These are phyloP conservation scores for Coemansia erecta DNA, from an alignment of 192 early-diverging fungal species.

Conservation along the genomic window DNA sequence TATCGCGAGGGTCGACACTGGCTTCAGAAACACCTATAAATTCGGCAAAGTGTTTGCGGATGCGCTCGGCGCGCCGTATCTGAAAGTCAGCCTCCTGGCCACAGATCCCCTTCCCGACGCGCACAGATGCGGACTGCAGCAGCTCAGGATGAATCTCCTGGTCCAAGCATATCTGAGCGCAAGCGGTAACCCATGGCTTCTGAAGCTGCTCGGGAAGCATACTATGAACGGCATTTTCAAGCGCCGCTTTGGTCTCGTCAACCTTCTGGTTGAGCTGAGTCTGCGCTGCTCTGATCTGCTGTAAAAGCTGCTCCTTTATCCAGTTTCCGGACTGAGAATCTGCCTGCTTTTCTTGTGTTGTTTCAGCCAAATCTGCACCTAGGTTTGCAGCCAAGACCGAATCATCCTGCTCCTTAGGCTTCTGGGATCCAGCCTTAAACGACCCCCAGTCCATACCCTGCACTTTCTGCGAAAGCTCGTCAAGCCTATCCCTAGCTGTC, in stretches of 20 bases:
- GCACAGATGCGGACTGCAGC: constrained; percentile 25
- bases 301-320: constrained; percentile 19
- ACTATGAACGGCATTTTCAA: constrained; percentile 21
- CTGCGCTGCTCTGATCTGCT: constrained; percentile 24
- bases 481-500: constrained; percentile 14
- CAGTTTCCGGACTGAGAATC: constrained; percentile 1
- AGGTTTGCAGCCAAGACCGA: neutral
- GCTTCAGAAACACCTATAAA: constrained; percentile 68
- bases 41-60: constrained; percentile 66
- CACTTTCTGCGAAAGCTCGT: constrained; percentile 15
- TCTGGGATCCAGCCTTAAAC: neutral
- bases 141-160: constrained; percentile 33
- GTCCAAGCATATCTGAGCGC: constrained; percentile 33
- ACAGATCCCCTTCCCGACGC: constrained; percentile 29
- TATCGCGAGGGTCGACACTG: constrained; percentile 64
- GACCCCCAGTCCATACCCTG: constrained; percentile 18
- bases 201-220: constrained; percentile 46
- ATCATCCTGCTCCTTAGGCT: neutral
- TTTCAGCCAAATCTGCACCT: neutral
- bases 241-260: constrained; percentile 20
- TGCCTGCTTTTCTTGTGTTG: neutral
- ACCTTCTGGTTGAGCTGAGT: constrained; percentile 19
- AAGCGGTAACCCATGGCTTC: constrained; percentile 34
- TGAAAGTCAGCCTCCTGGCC: constrained; percentile 32
- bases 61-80: constrained; percentile 32